Conservation (phyloP, 2,329 filamentous ascomycete genomes). For the Pseudonectria foliicola region DNA sequence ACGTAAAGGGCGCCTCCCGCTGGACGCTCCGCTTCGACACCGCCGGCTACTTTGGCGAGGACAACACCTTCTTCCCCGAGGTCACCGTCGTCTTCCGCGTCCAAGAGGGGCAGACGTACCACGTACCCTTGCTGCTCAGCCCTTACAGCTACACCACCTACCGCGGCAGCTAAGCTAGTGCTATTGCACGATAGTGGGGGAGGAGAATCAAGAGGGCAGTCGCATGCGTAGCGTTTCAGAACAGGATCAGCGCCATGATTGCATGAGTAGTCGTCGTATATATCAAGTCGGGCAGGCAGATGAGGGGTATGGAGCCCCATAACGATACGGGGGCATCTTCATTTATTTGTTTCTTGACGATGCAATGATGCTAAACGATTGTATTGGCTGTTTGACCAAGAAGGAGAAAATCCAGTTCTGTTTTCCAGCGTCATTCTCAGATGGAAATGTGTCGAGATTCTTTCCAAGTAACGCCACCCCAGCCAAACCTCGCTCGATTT, state of each 20-base stretch:
- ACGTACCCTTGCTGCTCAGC: conserved; percentile 70
- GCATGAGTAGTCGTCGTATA: too few species aligned
- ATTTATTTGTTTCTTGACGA: too few species aligned
- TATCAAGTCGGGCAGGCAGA: too few species aligned
- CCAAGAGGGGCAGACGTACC: conserved; percentile 58
- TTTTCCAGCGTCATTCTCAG: too few species aligned
- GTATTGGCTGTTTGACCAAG: too few species aligned
- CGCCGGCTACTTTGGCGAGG: conserved; percentile 61
- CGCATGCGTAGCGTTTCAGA: too few species aligned
- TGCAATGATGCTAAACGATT: too few species aligned
- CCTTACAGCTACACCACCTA: conserved; percentile 81
- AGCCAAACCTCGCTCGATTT: background rate
- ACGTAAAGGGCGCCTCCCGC: conserved; percentile 37
- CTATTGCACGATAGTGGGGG: background rate
- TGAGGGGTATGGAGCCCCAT: too few species aligned
- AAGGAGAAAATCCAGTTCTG: too few species aligned
- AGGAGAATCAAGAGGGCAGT: background rate
- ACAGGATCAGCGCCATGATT: too few species aligned
- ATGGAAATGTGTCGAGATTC: too few species aligned
- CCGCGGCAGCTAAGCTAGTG: conserved; percentile 54
- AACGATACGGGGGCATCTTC: too few species aligned
- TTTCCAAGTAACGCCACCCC: background rate
- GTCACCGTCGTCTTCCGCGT: conserved; percentile 49
- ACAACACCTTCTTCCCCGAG: conserved; percentile 55
- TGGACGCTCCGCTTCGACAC: conserved; percentile 71